Evolutionary conservation across 2,329 filamentous ascomycete genomes (phyloP), one percentile per base, ranked within the genome.

Genomic region (Plectosphaerella sp.): DNA sequence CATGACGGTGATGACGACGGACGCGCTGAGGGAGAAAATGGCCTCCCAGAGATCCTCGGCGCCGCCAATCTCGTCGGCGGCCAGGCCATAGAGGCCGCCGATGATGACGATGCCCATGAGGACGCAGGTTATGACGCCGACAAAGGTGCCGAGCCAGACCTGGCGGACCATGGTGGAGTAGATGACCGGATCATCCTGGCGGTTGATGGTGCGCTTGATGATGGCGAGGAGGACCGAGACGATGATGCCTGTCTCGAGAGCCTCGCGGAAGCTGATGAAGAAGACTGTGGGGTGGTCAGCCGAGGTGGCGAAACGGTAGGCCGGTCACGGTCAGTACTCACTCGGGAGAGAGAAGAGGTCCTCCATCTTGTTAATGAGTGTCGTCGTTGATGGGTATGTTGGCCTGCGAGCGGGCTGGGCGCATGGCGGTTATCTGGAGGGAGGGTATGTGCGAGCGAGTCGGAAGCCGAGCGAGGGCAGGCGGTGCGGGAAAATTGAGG

Each of bases 201-300:
- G 75, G 10, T 76, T 77, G 49, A 87, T 71, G 6, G 80, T 82
- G 62, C 87, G 82, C 65, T 86, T 87, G 52, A 87, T 67, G 64
- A 86, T 87, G 9, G 83, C 76, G 16, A 88, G 75, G 35, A 88
- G 72, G 3, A 87, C 80, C 0, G 84, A 86, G 52, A 87, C 78
- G 58, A 88, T 82, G 59, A 88, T 84, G 52, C 73, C 79, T 4
- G 80, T 82, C 70, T 88, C 85, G 43, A 88, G 66, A 48, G 78
- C 80, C 68, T 88, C 85, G 62, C 85, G 78, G 64, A 88, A 87
- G 68, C 82, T 79, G 64, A 88, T 84, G 73, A 88, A 88, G 72
- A 88, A 88, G 50, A 88, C 82, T 58, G 46, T 1, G 28, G 14
- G 25, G 3, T 5, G 39, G 54, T 3, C 54, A 52, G 39, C 54